Evolutionary conservation across 192 early-diverging fungal species (phyloP).

Genomic region (Rhizoclosmatium sp.): DNA sequence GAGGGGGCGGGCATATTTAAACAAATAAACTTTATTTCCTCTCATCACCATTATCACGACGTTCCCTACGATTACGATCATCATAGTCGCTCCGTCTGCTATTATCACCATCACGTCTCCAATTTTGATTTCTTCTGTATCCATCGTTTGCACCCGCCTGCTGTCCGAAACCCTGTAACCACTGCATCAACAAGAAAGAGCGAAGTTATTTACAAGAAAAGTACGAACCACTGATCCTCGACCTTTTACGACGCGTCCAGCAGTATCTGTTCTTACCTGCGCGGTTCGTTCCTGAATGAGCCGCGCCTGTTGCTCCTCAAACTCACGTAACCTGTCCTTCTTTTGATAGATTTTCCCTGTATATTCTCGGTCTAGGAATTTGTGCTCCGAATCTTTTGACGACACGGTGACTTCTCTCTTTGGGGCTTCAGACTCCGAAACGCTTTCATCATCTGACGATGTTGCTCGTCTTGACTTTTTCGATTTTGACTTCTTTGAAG

Average conservation of each 20-base stretch:
- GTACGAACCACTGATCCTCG: conserved; percentile 43
- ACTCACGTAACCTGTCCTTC: not conserved
- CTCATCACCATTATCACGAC: no score
- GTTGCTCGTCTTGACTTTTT: conserved; percentile 41
- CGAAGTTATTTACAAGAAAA: not conserved
- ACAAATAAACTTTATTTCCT: no score
- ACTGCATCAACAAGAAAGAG: no score
- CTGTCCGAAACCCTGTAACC: no score
- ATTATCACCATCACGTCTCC: not conserved
- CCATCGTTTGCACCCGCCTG: not conserved
- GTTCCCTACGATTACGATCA: no score
- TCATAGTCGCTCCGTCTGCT: no score
- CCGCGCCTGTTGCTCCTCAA: conserved; percentile 8
- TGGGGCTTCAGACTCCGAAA: not conserved
- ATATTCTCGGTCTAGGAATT: conserved; percentile 36
- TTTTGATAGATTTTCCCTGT: conserved; percentile 19
- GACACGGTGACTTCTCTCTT: conserved; percentile 11
- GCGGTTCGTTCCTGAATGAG: not conserved
- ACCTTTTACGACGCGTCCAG: conserved; percentile 50
- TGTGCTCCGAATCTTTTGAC: conserved; percentile 34
- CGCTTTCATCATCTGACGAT: conserved; percentile 13
- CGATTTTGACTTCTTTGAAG: conserved; percentile 42
- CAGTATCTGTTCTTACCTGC: conserved; percentile 26
- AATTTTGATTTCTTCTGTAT: not conserved
- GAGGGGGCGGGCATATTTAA: no score